These are phyloP conservation scores for Wallacemonas sp. DNA, from an alignment of 208 protist species.

Conservation along the genomic window DNA sequence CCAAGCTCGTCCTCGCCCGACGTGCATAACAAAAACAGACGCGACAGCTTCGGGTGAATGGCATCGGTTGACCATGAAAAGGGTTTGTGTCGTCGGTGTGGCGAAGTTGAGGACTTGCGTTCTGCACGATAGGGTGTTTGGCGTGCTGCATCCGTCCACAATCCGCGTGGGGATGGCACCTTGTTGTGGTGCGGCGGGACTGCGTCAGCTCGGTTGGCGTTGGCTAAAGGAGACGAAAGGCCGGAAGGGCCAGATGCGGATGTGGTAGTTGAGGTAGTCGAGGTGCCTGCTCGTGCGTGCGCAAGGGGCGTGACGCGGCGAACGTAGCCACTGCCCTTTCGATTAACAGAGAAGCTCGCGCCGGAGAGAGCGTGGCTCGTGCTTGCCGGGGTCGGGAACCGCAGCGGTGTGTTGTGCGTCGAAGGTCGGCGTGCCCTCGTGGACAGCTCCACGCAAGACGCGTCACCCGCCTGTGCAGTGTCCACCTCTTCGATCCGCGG, in stretches of 20 bases:
- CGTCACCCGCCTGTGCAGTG: too few relatives aligned
- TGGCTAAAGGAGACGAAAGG: not conserved
- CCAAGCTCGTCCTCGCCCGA: constrained; percentile 33
- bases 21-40: not conserved
- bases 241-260: not conserved
- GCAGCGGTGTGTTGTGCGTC: not conserved
- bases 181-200: not conserved
- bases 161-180: too few relatives aligned
- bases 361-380: not conserved
- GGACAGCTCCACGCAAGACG: too few relatives aligned
- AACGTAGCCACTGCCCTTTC: not conserved
- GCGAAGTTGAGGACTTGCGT: not conserved
- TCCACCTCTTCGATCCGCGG: too few relatives aligned
- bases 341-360: not conserved
- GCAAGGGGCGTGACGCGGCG: not conserved
- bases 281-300: not conserved
- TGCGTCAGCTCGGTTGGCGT: not conserved
- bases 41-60: not conserved
- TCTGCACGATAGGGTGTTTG: not conserved
- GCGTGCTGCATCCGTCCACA: not conserved
- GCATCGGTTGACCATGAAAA: not conserved
- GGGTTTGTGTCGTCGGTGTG: not conserved
- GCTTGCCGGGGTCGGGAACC: not conserved
- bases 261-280: not conserved
- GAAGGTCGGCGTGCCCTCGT: not conserved